Percentiles rank a stretch among this genome's conserved stretches.
These are phyloP conservation scores for Lasiodiplodia sp. DNA, from an alignment of 2,329 filamentous ascomycete species.

Conservation along the genomic window DNA sequence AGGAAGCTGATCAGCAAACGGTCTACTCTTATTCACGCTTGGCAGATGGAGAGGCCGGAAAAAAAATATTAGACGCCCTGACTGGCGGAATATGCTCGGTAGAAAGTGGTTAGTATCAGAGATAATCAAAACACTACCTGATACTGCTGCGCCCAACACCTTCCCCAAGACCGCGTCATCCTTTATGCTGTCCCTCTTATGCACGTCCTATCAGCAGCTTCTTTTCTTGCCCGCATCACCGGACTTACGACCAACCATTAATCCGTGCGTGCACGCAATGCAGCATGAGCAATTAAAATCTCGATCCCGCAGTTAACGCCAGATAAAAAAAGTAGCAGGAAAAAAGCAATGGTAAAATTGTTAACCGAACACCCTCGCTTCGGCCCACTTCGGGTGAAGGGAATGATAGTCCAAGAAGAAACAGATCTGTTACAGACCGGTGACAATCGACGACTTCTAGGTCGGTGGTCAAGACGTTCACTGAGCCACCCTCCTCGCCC, in stretches of 20 bases:
- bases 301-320: neutral
- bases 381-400: neutral
- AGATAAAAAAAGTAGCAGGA: neutral
- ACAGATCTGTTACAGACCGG: neutral
- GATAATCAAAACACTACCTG: slow-evolving; percentile 14
- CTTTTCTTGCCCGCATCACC: neutral
- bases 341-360: neutral
- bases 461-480: neutral
- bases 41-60: neutral
- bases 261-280: neutral
- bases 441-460: neutral
- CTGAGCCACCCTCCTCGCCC: neutral
- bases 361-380: neutral
- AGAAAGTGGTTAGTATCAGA: neutral
- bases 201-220: neutral
- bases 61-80: neutral
- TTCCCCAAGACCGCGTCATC: neutral
- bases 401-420: neutral
- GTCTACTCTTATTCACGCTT: neutral
- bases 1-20: slow-evolving; percentile 1
- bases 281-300: neutral
- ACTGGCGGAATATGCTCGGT: slow-evolving; percentile 7
- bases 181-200: neutral
- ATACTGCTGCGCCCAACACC: neutral
- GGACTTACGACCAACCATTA: neutral